These are phyloP conservation scores for Heliamphora exappendiculata DNA, from an alignment of 148 eudicot species.

Conservation along the genomic window DNA sequence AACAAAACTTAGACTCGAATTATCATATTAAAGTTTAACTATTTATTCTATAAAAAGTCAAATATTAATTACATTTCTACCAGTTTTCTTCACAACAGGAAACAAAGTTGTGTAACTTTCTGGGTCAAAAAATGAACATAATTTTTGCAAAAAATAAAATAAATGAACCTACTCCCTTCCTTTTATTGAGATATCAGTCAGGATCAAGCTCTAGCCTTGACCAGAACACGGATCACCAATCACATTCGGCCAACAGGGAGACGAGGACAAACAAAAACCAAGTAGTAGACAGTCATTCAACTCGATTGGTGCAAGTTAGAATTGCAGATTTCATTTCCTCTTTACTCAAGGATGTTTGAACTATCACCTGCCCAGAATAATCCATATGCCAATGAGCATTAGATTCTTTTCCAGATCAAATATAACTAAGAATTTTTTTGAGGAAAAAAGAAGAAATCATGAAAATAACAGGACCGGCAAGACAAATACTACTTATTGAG, in stretches of 20 bases:
- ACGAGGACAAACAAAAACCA: conserved; percentile 7
- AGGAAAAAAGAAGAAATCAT: not conserved
- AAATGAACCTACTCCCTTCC: not conserved
- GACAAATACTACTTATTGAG: no score
- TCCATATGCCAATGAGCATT: not conserved
- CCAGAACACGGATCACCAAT: not conserved
- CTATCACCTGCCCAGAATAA: conserved; percentile 54
- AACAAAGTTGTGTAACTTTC: not conserved
- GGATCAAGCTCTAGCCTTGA: not conserved
- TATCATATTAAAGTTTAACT: no score
- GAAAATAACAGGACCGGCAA: not conserved
- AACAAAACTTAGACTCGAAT: no score
- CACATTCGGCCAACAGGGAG: not conserved
- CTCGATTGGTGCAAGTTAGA: conserved; percentile 69
- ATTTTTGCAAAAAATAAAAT: not conserved
- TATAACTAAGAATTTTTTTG: not conserved
- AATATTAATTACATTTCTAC: not conserved
- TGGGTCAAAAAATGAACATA: not conserved
- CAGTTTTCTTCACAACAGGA: not conserved
- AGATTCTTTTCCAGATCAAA: not conserved
- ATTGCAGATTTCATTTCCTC: conserved; percentile 83
- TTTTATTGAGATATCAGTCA: not conserved
- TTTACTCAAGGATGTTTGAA: conserved; percentile 63
- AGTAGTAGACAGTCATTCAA: conserved; percentile 23
- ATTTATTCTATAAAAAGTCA: no score